These are phyloP conservation scores for Fusarium incarnatum DNA, from an alignment of 2,329 filamentous ascomycete species.

Conservation along the genomic window DNA sequence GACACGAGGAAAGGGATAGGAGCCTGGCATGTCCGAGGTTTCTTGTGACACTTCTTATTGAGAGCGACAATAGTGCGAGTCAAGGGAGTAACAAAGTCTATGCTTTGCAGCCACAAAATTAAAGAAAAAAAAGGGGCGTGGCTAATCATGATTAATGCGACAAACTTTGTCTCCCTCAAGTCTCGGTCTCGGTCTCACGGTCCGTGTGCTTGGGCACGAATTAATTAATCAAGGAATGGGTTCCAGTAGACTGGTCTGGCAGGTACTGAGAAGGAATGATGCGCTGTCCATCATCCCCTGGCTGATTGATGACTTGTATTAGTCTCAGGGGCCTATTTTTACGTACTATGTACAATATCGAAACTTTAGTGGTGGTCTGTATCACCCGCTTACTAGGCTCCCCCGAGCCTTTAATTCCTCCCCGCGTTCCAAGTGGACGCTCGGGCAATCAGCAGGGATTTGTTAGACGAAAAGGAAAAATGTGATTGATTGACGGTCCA, in stretches of 20 bases:
- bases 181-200: constrained; percentile 17
- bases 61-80: not conserved
- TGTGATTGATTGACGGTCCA: constrained; percentile 13
- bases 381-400: constrained; percentile 21
- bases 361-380: constrained; percentile 20
- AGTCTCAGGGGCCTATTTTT: constrained; percentile 37
- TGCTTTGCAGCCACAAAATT: constrained; percentile 23
- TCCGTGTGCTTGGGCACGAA: not conserved
- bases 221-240: constrained; percentile 7
- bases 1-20: constrained; percentile 5
- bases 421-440: constrained; percentile 41
- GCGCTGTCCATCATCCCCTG: constrained; percentile 6
- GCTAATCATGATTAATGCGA: constrained; percentile 11
- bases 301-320: constrained; percentile 11
- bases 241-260: constrained; percentile 19
- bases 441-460: constrained; percentile 15
- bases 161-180: constrained; percentile 20
- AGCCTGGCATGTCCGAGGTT: constrained; percentile 4
- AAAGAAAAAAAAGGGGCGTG: constrained; percentile 18
- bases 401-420: constrained; percentile 37
- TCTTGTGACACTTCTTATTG: constrained; percentile 7
- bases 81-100: constrained; percentile 12
- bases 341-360: constrained; percentile 34
- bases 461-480: constrained; percentile 6
- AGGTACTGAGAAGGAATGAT: not conserved